Percentiles rank a stretch among this genome's conserved stretches.
Conservation (phyloP, 176 grass and related monocot species). For the Leersia perrieri region DNA sequence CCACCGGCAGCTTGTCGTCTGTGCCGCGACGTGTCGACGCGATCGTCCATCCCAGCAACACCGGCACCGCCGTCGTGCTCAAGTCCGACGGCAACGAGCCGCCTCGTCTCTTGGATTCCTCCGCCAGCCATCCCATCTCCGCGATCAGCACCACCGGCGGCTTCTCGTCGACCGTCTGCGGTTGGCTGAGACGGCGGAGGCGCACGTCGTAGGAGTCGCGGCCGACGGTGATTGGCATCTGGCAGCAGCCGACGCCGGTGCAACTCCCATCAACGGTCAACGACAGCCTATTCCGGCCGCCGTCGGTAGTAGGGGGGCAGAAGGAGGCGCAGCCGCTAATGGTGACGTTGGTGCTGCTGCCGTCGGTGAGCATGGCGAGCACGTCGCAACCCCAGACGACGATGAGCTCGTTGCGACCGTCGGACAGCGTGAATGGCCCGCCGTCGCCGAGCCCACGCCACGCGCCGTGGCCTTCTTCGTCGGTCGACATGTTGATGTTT, state of each 20-base stretch:
- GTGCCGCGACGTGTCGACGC: no score
- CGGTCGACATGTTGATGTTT: not conserved
- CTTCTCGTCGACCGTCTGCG: not conserved
- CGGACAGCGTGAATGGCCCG: constrained; percentile 3
- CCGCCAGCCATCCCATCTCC: not conserved
- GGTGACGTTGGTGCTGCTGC: constrained; percentile 9
- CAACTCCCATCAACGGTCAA: not conserved
- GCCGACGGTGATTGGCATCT: constrained; percentile 1
- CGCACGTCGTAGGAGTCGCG: not conserved
- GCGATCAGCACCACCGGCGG: not conserved
- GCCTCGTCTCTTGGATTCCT: not conserved
- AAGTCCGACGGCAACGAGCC: not conserved
- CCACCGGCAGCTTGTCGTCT: no score
- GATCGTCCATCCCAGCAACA: not conserved
- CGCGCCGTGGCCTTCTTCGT: not conserved
- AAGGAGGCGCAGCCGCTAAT: constrained; percentile 24
- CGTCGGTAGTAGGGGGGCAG: not conserved
- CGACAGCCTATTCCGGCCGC: not conserved
- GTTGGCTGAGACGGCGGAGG: not conserved
- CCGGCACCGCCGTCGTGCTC: not conserved
- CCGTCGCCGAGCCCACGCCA: not conserved
- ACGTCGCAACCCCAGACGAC: constrained; percentile 4
- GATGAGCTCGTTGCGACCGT: not conserved
- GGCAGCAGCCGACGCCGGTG: constrained; percentile 14
- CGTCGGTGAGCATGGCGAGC: not conserved